Percentiles rank a stretch among this genome's conserved stretches.
Evolutionary conservation across 2,329 filamentous ascomycete genomes (phyloP).

Genomic region (Stachybotrys chartarum): DNA sequence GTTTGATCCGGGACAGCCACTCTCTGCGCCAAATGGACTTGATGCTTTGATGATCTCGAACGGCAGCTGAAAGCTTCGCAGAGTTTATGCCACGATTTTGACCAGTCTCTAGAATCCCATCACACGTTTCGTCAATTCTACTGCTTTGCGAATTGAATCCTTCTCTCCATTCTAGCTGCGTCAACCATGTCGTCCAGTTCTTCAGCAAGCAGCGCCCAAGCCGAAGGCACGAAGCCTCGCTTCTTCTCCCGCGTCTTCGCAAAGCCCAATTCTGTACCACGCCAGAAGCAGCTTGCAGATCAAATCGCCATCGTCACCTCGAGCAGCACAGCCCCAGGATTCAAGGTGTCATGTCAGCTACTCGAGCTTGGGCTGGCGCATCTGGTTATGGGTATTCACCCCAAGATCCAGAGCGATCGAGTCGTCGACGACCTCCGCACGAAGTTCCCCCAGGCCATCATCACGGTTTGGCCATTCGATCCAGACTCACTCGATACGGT

Average conservation of each 20-base stretch:
- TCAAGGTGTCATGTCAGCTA: constrained; percentile 32
- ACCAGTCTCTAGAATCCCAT: too few species aligned
- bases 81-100: too few species aligned
- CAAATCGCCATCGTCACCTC: constrained; percentile 42
- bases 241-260: constrained; percentile 20
- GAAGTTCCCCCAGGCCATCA: constrained; percentile 18
- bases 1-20: too few species aligned
- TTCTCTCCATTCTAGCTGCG: too few species aligned
- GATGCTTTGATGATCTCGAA: too few species aligned
- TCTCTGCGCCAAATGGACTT: too few species aligned
- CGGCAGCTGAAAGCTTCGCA: too few species aligned
- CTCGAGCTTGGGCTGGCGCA: constrained; percentile 28
- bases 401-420: constrained; percentile 29
- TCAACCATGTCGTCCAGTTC: too few species aligned
- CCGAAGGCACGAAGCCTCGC: neutral
- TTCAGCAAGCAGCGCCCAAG: too few species aligned
- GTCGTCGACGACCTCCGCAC: constrained; percentile 17
- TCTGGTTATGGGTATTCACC: constrained; percentile 41
- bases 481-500: constrained; percentile 39
- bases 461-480: constrained; percentile 45
- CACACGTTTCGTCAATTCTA: too few species aligned
- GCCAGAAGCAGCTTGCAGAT: constrained; percentile 17
- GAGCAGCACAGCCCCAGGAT: constrained; percentile 39
- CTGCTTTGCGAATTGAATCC: too few species aligned
- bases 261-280: constrained; percentile 11